These are phyloP conservation scores for Cerrena zonata DNA, from an alignment of 1,284 basidiomycete species.

Conservation along the genomic window DNA sequence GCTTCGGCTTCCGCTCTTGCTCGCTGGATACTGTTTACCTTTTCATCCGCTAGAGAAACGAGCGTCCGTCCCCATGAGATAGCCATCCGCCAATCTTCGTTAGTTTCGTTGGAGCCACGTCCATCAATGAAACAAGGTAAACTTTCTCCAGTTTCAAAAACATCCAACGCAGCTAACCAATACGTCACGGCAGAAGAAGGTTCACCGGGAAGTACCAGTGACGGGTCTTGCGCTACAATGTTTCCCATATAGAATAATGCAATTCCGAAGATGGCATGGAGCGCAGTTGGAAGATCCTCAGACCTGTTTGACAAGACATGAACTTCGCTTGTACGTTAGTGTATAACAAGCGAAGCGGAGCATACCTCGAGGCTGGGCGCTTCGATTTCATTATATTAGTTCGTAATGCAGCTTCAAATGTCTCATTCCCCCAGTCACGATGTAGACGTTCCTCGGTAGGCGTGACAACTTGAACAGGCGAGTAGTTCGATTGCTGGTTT, in stretches of 20 bases:
- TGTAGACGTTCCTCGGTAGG: conserved; percentile 27
- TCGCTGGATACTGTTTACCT: conserved; percentile 16
- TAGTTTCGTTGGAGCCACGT: conserved; percentile 1
- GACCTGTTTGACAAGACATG: no score
- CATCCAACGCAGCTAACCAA: conserved; percentile 60
- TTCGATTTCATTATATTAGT: conserved; percentile 3
- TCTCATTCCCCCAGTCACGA: conserved; percentile 29
- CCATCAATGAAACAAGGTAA: conserved; percentile 43
- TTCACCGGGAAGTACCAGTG: conserved; percentile 47
- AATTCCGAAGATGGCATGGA: conserved; percentile 59
- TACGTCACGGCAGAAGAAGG: conserved; percentile 46
- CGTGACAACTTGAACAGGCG: conserved; percentile 21
- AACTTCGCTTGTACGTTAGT: no score
- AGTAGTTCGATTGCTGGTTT: conserved; percentile 11
- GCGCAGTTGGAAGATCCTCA: conserved; percentile 51
- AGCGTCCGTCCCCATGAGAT: conserved; percentile 60
- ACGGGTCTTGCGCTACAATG: conserved; percentile 45
- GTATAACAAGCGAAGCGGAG: background rate
- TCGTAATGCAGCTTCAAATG: conserved; percentile 9
- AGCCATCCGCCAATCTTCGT: conserved; percentile 63
- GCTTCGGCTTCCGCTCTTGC: background rate
- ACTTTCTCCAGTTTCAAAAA: conserved; percentile 61
- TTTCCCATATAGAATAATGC: conserved; percentile 58
- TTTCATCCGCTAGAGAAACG: conserved; percentile 51
- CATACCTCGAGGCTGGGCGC: conserved; percentile 16